phyloP scores from a whole-genome alignment of 2,329 filamentous ascomycete genomes.

The Colletotrichum neosansevieriae region DNA sequence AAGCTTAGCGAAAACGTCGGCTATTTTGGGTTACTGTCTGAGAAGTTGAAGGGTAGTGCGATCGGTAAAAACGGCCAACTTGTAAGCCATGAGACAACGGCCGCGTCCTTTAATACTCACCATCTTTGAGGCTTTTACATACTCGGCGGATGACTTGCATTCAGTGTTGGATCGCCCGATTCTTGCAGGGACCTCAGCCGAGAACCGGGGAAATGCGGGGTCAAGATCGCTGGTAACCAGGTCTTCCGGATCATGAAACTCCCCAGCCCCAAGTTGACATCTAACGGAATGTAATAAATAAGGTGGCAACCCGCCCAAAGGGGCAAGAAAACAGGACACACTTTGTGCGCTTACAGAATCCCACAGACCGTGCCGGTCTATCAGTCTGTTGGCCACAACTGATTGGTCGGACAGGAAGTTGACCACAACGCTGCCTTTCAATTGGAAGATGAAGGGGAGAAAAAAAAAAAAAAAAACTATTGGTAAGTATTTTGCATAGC shows the following conservation, averaged over 20 bases:
- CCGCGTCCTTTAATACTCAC: background rate
- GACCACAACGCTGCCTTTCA: background rate
- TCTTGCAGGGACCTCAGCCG: slow-evolving; percentile 17
- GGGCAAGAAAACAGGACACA: background rate
- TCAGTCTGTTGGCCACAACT: rapidly evolving
- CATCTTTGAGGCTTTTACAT: background rate
- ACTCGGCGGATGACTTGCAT: background rate
- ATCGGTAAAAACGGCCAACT: too few relatives aligned
- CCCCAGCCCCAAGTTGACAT: background rate
- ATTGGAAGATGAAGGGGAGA: too few relatives aligned
- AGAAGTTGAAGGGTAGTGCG: background rate
- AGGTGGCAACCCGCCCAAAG: background rate
- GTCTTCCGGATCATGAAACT: slow-evolving; percentile 11
- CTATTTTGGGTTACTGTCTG: background rate
- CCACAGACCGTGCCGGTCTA: slow-evolving; percentile 7
- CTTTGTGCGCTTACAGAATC: background rate
- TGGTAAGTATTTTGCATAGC: background rate
- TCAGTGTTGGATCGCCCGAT: slow-evolving; percentile 13
- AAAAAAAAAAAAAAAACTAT: background rate
- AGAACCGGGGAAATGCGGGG: slow-evolving; percentile 29
- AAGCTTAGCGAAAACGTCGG: slow-evolving; percentile 14
- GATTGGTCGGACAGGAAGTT: background rate
- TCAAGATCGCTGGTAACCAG: slow-evolving; percentile 3
- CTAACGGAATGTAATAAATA: slow-evolving; percentile 3
- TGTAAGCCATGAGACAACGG: background rate